Percentiles rank a stretch among this genome's conserved stretches.
Conservation (phyloP, 257 asterid genomes). For the Nicotiana tabacum region DNA sequence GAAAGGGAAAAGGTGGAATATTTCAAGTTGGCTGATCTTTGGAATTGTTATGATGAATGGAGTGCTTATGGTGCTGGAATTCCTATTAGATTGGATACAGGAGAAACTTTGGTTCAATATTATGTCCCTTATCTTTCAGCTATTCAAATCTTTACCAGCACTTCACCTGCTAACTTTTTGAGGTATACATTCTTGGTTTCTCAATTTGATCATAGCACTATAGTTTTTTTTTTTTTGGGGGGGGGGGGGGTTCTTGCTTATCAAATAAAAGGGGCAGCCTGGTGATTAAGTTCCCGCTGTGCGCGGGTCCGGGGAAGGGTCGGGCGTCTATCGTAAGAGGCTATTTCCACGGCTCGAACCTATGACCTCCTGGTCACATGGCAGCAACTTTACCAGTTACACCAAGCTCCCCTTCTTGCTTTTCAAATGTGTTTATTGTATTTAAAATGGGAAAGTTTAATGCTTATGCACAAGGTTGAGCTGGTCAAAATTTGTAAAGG, state of each 20-base stretch:
- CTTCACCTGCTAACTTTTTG: constrained; percentile 54
- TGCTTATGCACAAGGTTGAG: neutral
- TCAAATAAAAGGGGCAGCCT: neutral
- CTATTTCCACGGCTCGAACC: too few relatives aligned
- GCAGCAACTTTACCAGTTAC: too few relatives aligned
- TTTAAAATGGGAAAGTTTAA: neutral
- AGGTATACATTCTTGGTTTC: constrained; percentile 42
- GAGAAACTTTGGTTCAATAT: constrained; percentile 67
- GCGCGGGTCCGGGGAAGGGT: too few relatives aligned
- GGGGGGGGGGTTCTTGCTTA: neutral
- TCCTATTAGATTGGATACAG: constrained; percentile 63
- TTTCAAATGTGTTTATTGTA: neutral
- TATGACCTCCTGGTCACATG: too few relatives aligned
- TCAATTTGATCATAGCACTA: neutral
- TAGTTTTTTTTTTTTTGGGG: too few relatives aligned
- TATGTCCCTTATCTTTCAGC: constrained; percentile 96
- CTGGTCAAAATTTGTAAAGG: neutral
- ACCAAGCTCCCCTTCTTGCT: neutral
- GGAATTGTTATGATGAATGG: constrained; percentile 86
- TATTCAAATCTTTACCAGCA: constrained; percentile 87
- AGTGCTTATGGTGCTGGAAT: constrained; percentile 96
- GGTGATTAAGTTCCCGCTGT: too few relatives aligned
- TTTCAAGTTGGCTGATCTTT: constrained; percentile 76
- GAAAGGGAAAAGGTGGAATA: constrained; percentile 80
- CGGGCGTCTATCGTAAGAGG: too few relatives aligned